phyloP scores from a whole-genome alignment of 306 rosid species.

The Inga leiocalycina region DNA sequence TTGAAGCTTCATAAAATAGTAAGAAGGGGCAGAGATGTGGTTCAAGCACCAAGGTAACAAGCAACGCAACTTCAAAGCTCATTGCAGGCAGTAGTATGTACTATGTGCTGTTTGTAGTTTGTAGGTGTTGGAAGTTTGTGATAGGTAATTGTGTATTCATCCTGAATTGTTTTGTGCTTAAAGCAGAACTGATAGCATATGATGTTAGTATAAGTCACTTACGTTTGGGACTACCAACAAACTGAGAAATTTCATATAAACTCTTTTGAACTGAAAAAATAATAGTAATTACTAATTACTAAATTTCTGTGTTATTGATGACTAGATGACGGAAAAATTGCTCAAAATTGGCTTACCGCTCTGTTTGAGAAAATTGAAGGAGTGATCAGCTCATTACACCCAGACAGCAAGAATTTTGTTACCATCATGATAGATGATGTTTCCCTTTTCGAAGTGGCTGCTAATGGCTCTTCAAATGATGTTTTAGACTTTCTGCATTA shows the following conservation, averaged over 20 bases:
- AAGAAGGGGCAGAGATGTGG: neutral
- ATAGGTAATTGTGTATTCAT: neutral
- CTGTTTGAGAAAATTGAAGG: constrained; percentile 68
- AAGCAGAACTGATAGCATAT: constrained; percentile 6
- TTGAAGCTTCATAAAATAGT: neutral
- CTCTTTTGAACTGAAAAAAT: constrained; percentile 15
- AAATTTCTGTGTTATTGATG: constrained; percentile 32
- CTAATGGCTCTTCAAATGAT: constrained; percentile 71
- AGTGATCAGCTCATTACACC: constrained; percentile 46
- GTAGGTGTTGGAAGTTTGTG: neutral
- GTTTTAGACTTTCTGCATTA: constrained; percentile 90
- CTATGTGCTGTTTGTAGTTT: neutral
- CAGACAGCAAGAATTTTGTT: constrained; percentile 51
- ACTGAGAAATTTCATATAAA: constrained; percentile 14
- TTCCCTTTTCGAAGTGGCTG: constrained; percentile 82
- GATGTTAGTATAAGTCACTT: neutral
- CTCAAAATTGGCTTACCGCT: constrained; percentile 56
- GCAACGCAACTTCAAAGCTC: neutral
- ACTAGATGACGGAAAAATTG: constrained; percentile 53
- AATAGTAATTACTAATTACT: neutral
- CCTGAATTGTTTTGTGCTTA: constrained; percentile 5
- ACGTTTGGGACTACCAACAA: neutral
- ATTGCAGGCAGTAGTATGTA: neutral
- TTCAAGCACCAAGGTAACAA: neutral
- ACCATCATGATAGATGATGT: constrained; percentile 80